Conservation (phyloP, 495 filamentous ascomycete genomes). For the Massariosphaeria phaeospora region DNA sequence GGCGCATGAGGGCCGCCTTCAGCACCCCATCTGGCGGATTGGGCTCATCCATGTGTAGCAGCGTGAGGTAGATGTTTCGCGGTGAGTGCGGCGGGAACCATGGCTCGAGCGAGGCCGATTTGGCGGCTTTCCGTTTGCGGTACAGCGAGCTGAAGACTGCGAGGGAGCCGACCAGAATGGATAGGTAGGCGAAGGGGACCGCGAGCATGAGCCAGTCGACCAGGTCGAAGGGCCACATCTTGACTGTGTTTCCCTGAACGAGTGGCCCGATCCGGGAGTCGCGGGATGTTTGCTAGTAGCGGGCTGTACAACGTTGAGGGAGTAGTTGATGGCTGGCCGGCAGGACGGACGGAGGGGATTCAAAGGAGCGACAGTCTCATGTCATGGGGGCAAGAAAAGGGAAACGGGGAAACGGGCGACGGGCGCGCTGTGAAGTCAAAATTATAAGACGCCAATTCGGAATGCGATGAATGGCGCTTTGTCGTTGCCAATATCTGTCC, state of each 20-base stretch:
- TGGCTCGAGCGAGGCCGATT: slow-evolving; percentile 74
- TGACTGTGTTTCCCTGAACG: neutral
- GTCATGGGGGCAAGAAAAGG: neutral
- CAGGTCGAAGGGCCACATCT: slow-evolving; percentile 42
- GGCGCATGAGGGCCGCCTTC: slow-evolving; percentile 82
- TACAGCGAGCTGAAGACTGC: slow-evolving; percentile 89
- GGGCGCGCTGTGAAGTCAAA: neutral
- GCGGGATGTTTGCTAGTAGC: neutral
- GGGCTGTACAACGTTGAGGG: neutral
- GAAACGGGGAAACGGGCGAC: neutral
- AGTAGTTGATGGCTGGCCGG: neutral
- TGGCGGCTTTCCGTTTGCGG: slow-evolving; percentile 82
- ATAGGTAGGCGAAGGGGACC: slow-evolving; percentile 81
- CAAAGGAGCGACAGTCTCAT: slow-evolving; percentile 14
- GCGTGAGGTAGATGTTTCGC: slow-evolving; percentile 88
- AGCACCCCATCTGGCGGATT: slow-evolving; percentile 79
- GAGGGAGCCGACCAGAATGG: slow-evolving; percentile 78
- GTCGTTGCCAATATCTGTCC: slow-evolving; percentile 6
- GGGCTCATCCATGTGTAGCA: slow-evolving; percentile 73
- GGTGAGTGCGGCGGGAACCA: slow-evolving; percentile 90
- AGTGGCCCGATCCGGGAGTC: too few relatives aligned
- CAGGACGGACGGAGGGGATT: neutral
- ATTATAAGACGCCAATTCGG: neutral
- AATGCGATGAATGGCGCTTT: neutral
- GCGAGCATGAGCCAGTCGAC: slow-evolving; percentile 77